Percentiles rank a stretch among this genome's conserved stretches.
Conservation (phyloP, 495 filamentous ascomycete species). For the Xylaria castorea region DNA sequence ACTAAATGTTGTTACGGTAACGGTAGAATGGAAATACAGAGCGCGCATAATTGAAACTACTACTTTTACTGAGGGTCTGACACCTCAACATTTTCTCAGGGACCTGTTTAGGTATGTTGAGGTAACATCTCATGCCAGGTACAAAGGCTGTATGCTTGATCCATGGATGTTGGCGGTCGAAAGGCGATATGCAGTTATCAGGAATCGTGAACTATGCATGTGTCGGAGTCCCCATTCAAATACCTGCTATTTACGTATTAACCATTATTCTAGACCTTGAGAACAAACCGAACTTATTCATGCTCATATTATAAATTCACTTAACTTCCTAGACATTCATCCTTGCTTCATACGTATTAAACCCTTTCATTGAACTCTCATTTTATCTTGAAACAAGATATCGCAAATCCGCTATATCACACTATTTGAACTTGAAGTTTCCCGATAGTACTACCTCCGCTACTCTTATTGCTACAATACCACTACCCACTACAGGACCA, state of each 20-base stretch:
- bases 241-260: background rate
- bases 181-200: background rate
- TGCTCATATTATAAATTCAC: background rate
- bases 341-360: background rate
- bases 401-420: background rate
- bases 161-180: background rate
- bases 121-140: background rate
- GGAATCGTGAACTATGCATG: conserved; percentile 3
- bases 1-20: background rate
- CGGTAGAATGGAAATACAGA: background rate
- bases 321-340: background rate
- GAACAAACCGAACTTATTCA: background rate
- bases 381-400: background rate
- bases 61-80: background rate
- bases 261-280: background rate
- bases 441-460: background rate
- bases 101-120: background rate
- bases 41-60: background rate
- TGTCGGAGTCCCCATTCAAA: background rate
- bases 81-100: background rate
- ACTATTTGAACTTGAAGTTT: background rate
- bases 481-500: background rate
- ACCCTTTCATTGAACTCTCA: background rate
- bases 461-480: background rate
- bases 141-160: no score